Base-by-base conservation (phyloP, 2,329 filamentous ascomycete genomes). In the Sporothrix sp. region DNA sequence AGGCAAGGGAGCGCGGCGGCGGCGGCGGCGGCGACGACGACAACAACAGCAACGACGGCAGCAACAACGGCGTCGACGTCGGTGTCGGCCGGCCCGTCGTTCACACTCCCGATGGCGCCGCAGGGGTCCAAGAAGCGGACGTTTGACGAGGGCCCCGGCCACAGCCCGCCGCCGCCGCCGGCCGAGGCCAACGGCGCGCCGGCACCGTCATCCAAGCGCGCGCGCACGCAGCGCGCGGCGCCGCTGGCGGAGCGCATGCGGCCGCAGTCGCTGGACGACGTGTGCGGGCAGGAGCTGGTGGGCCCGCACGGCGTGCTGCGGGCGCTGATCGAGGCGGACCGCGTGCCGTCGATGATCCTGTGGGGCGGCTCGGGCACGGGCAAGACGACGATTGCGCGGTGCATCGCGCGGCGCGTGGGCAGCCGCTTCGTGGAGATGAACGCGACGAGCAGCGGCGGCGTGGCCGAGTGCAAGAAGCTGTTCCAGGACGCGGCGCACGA, bases 381-480 rank as follows among this genome's bases (percentile, higher is more conserved):
- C 56, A 93, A 93, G 71, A 93, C 87, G 3, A 93, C 93, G 1
- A 96, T 98, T 58, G 93, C 93, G 18, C 75, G 93, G 4, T 87
- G 95, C 44, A 88, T 98, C 53, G 87, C 93, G 3, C 80, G 82
- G 14, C 84, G 82, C 62, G 87, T 87, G 1, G 87, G 85, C 8
- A 84, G 84, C 50, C 79, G 91, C 11, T 97, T 97, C 65, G 82
- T 96, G 57, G 93, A 98, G 71, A 90, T 97, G 69, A 96, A 95
- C 66, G 91, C 88, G 55, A 96, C 91, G 2, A 89, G 81, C 58
- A 84, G 84, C 7, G 91, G 90, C 2, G 91, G 90, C 2, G 86
- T 97, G 16, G 82, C 78, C 21, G 91, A 97, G 65, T 90, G 85
- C 74, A 95, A 96, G 69, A 93, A 89, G 71, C 76, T 96, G 50